phyloP scores from a whole-genome alignment of 169 alveolate species.

The Eimeria praecox region DNA sequence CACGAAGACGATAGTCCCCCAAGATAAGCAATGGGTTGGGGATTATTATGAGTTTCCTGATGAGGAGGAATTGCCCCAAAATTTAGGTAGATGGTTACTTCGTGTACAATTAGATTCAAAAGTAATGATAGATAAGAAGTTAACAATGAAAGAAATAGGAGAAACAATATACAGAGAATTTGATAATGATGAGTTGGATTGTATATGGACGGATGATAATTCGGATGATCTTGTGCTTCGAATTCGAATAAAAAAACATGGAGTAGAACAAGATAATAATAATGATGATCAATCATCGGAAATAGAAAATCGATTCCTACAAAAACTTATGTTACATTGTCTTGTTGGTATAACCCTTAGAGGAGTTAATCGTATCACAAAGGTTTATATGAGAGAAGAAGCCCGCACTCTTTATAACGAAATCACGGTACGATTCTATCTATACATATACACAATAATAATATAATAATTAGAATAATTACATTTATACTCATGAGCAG shows the following conservation, averaged over 20 bases:
- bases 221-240: conserved; percentile 97
- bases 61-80: conserved; percentile 93
- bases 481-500: too few relatives aligned
- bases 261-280: conserved; percentile 72
- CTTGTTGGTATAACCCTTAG: conserved; percentile 91
- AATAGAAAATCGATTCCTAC: conserved; percentile 93
- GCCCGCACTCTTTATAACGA: conserved; percentile 92
- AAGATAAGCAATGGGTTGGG: conserved; percentile 96
- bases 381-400: conserved; percentile 98
- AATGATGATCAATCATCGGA: conserved; percentile 84
- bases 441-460: too few relatives aligned
- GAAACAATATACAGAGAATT: conserved; percentile 92
- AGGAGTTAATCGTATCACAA: conserved; percentile 95
- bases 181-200: conserved; percentile 94
- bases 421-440: neutral
- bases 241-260: conserved; percentile 91
- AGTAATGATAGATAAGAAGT: conserved; percentile 97
- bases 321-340: conserved; percentile 92
- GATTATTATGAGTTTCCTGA: conserved; percentile 97
- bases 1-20: conserved; percentile 93
- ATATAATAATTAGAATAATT: too few relatives aligned
- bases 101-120: conserved; percentile 97
- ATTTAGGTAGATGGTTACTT: conserved; percentile 97
- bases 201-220: conserved; percentile 98
- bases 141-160: conserved; percentile 95